Base-by-base conservation (phyloP, 148 eudicot species). In the Polygonum aviculare region DNA sequence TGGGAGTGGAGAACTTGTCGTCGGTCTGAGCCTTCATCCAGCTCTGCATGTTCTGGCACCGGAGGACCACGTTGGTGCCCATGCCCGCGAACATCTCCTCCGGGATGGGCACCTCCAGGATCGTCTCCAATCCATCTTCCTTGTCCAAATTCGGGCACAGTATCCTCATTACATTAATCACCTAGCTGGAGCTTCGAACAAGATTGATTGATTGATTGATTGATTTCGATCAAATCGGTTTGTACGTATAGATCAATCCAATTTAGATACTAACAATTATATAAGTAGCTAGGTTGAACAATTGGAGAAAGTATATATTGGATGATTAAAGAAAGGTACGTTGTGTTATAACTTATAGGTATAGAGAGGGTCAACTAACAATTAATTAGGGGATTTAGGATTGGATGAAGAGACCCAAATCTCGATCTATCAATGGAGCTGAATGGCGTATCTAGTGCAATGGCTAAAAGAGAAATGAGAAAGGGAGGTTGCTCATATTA, bases 21-120 rank as follows among this genome's bases (percentile, higher is more conserved):
- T 87, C 74, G 0, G 93, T 87, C 40, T 95, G 99, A 10, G 94
- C 96, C 84, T 83, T 92, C 99, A 95, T 90, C 99, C 99, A 95
- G 2, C 96, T 82, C 11, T 89, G 85, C 96, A 95, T 89, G 72
- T 90, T 90, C 48, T 90, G 92, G 87, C 96, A 92, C 14, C 97
- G 85, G 11, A 87, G 75, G 1, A 88, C 87, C 3, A 82, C 77
- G 21, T 78, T 95, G 78, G 76, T 87, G 14, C 99, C 99, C 86
- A 93, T 80, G 74, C 79, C 81, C 38, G 86, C 83, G 76, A 90
- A 90, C 99, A 95, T 86, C 70, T 95, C 99, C 69, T 92, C 99
- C 3, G 99, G 99, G 12, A 95, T 87, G 0, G 99, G 99, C 4
- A 95, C 94, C 88, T 95, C 99, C 31, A 95, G 87, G 60, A 95